phyloP scores from a whole-genome alignment of 805 yeast genomes.

The Candida saitoana region DNA sequence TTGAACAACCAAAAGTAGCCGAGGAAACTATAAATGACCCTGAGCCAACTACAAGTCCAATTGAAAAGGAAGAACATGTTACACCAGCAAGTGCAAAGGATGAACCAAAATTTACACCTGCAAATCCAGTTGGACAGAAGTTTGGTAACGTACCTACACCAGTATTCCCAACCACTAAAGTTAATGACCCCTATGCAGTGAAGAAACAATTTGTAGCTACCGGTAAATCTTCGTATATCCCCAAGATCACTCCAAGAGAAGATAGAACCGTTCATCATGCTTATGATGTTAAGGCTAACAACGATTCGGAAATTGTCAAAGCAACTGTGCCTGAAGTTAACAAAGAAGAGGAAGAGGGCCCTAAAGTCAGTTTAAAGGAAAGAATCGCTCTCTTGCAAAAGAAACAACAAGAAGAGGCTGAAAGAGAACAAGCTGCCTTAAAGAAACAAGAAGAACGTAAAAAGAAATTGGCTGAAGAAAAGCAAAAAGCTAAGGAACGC shows the following conservation, averaged over 20 bases:
- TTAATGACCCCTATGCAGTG: constrained; percentile 44
- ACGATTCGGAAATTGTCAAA: constrained; percentile 21
- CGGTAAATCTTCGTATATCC: constrained; percentile 59
- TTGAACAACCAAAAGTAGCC: background rate
- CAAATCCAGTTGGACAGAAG: background rate
- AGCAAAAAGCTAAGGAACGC: constrained; percentile 18
- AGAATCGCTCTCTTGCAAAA: constrained; percentile 81
- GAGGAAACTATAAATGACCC: background rate
- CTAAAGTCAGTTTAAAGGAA: constrained; percentile 79
- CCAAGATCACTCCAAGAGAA: constrained; percentile 40
- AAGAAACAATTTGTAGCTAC: constrained; percentile 54
- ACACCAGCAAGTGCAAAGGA: too few species aligned
- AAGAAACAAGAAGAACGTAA: constrained; percentile 51
- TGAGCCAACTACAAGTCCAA: background rate
- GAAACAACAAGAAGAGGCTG: constrained; percentile 76
- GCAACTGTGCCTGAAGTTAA: constrained; percentile 19
- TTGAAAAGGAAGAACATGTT: background rate
- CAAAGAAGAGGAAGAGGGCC: constrained; percentile 49
- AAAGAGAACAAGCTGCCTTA: constrained; percentile 57
- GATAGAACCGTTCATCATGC: constrained; percentile 28
- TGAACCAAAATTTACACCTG: background rate
- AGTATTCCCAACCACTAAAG: constrained; percentile 3
- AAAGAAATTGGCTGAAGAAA: constrained; percentile 33
- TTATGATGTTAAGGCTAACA: constrained; percentile 20
- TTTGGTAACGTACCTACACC: constrained; percentile 3